These are phyloP conservation scores for Aspergillaceae sp. DNA, from an alignment of 2,329 filamentous ascomycete genomes.

Conservation along the genomic window DNA sequence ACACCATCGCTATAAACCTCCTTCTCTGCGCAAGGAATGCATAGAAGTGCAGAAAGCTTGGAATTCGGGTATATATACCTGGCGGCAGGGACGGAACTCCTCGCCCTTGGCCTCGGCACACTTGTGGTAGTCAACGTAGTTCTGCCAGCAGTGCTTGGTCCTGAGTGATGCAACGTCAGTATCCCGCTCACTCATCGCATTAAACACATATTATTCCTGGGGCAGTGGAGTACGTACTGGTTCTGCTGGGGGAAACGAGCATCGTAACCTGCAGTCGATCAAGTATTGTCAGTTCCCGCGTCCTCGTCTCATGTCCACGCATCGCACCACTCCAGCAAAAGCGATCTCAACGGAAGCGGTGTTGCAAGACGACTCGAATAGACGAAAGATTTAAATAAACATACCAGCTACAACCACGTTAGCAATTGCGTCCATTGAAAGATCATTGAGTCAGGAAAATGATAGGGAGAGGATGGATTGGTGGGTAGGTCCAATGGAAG, in stretches of 20 bases:
- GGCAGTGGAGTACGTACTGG: constrained; percentile 32
- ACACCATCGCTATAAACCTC: neutral
- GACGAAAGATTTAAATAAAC: constrained; percentile 17
- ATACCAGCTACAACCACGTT: constrained; percentile 42
- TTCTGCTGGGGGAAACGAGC: constrained; percentile 98
- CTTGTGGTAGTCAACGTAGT: constrained; percentile 99
- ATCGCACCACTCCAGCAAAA: neutral
- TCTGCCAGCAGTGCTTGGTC: constrained; percentile 99
- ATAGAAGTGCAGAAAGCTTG: neutral
- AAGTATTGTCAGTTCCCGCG: constrained; percentile 23
- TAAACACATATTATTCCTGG: too few relatives aligned
- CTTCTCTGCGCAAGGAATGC: too few relatives aligned
- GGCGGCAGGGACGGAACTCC: constrained; percentile 92
- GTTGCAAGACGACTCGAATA: constrained; percentile 3
- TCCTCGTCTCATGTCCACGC: constrained; percentile 2
- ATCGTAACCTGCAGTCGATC: constrained; percentile 68
- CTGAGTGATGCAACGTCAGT: constrained; percentile 21
- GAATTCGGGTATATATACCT: constrained; percentile 52
- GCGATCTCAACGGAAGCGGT: constrained; percentile 4
- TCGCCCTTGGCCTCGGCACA: constrained; percentile 97
- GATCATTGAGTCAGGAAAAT: constrained; percentile 14
- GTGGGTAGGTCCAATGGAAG: neutral
- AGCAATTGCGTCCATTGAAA: constrained; percentile 30
- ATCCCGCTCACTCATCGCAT: neutral
- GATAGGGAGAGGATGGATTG: neutral